phyloP scores from a whole-genome alignment of 2,329 filamentous ascomycete species.

The Septoria linicola region DNA sequence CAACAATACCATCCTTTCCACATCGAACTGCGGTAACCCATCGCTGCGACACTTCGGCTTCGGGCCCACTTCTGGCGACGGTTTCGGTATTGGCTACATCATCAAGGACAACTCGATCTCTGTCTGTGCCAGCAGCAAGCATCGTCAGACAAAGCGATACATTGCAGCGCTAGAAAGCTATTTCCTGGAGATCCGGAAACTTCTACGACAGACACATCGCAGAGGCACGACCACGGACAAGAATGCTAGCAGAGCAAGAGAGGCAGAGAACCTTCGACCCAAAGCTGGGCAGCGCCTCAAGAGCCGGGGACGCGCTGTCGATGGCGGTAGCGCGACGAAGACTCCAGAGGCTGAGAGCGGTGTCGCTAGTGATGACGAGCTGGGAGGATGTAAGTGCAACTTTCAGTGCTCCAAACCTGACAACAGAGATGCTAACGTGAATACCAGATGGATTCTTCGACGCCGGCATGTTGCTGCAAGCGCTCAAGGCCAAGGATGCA shows the following conservation, averaged over 20 bases:
- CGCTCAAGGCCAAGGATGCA: slow-evolving; percentile 66
- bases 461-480: slow-evolving; percentile 88
- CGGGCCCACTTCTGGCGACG: slow-evolving; percentile 87
- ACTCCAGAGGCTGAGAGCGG: slow-evolving; percentile 48
- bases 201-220: slow-evolving; percentile 68
- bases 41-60: slow-evolving; percentile 94
- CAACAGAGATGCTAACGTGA: background rate
- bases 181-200: slow-evolving; percentile 81
- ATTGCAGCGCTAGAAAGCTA: slow-evolving; percentile 89
- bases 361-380: slow-evolving; percentile 75
- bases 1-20: slow-evolving; percentile 90
- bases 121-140: slow-evolving; percentile 90
- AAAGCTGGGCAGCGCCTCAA: slow-evolving; percentile 56
- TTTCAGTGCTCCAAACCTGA: too few species aligned
- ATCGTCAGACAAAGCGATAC: slow-evolving; percentile 87
- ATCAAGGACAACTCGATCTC: slow-evolving; percentile 92
- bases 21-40: slow-evolving; percentile 98
- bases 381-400: slow-evolving; percentile 80
- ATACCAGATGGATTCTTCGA: slow-evolving; percentile 90
- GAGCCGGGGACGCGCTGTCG: slow-evolving; percentile 69
- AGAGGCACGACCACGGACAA: slow-evolving; percentile 55
- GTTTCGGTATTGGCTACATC: slow-evolving; percentile 97
- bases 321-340: slow-evolving; percentile 38
- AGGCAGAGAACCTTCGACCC: slow-evolving; percentile 55
- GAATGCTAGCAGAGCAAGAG: slow-evolving; percentile 58